Conservation (phyloP, 352 stramenopile genomes). For the Pythium grandisporangium region DNA sequence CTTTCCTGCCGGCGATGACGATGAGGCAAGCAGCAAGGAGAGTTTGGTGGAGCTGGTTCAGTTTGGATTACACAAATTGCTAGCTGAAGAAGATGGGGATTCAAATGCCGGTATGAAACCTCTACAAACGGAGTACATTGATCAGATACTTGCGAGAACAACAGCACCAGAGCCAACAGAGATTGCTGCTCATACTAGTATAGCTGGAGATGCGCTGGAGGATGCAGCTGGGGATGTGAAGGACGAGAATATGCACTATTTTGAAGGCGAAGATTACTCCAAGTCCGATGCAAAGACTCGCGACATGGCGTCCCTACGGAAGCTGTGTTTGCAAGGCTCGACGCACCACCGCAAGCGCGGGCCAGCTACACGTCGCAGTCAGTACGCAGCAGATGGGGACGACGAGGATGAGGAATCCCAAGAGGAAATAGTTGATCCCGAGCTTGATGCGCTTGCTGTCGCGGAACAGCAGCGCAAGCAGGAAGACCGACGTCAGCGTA, state of each 20-base stretch:
- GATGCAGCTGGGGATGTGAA: conserved; percentile 44
- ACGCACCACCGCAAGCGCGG: conserved; percentile 16
- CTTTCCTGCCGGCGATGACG: conserved; percentile 16
- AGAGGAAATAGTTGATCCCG: conserved; percentile 6
- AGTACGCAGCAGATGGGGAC: conserved; percentile 23
- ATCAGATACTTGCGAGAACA: conserved; percentile 30
- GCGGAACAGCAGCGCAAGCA: conserved; percentile 25
- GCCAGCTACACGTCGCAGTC: conserved; percentile 9
- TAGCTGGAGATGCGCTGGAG: conserved; percentile 27
- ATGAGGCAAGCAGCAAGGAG: conserved; percentile 25
- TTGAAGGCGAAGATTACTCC: conserved; percentile 69
- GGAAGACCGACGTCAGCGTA: conserved; percentile 29
- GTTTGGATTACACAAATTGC: conserved; percentile 63
- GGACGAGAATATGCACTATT: conserved; percentile 83
- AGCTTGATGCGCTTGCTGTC: conserved; percentile 7
- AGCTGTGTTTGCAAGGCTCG: conserved; percentile 18
- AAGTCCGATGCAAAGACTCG: conserved; percentile 24
- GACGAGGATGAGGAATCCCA: conserved; percentile 21
- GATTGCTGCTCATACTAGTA: too few species aligned
- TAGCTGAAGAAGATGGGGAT: conserved; percentile 26
- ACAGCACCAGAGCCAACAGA: too few species aligned
- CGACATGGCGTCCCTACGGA: conserved; percentile 29
- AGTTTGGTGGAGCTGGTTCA: conserved; percentile 62
- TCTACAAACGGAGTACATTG: conserved; percentile 50
- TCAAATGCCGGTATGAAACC: conserved; percentile 28